Conservation (phyloP, 2,329 filamentous ascomycete species). For the Neocatenulostroma microsporum region DNA sequence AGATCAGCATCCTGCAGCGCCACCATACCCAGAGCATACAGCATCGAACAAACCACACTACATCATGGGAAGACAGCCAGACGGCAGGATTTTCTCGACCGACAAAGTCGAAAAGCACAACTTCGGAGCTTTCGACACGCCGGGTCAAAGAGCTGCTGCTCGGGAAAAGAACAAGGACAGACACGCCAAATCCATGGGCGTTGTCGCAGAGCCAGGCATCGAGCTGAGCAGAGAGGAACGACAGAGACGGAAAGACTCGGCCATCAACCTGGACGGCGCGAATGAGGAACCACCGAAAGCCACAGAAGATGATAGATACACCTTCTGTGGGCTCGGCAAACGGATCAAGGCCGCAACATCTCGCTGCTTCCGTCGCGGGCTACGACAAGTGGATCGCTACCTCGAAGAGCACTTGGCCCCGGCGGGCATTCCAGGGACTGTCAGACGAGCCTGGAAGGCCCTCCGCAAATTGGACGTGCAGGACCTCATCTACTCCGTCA, state of each 20-base stretch:
- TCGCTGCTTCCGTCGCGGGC: not conserved
- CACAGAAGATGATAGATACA: not conserved
- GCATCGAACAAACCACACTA: too few species aligned
- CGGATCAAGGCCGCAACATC: not conserved
- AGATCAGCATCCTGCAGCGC: conserved; percentile 1
- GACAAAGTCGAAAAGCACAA: conserved; percentile 3
- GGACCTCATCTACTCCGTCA: conserved; percentile 11
- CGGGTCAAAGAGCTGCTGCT: too few species aligned
- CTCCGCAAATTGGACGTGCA: not conserved
- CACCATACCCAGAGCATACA: too few species aligned
- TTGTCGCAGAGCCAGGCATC: not conserved
- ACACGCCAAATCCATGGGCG: not conserved
- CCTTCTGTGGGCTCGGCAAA: not conserved
- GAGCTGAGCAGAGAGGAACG: not conserved
- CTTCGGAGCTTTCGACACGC: too few species aligned
- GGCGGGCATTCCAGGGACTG: not conserved
- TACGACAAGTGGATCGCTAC: not conserved
- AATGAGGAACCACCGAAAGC: not conserved
- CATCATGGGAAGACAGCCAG: too few species aligned
- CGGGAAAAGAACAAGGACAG: not conserved
- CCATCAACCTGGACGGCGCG: conserved; percentile 1
- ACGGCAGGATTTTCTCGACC: too few species aligned
- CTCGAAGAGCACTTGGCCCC: conserved; percentile 5
- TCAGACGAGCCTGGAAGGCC: not conserved
- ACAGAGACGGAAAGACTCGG: not conserved